Conservation (phyloP, 441 rosid species). For the Lepidium campestre region DNA sequence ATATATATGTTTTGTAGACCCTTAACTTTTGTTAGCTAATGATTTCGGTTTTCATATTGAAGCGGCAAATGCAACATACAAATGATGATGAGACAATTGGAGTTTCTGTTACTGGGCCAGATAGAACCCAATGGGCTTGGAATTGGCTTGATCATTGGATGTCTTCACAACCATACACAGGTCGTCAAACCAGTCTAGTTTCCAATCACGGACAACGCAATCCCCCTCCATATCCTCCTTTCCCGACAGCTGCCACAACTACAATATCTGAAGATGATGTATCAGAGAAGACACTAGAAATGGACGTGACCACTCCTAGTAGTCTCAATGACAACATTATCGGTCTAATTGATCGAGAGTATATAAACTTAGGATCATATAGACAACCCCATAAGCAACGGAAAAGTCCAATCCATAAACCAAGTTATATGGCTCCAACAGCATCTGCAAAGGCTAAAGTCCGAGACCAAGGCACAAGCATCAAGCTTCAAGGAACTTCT, state of each 20-base stretch:
- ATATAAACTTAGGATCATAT: slow-evolving; percentile 29
- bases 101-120: slow-evolving; percentile 31
- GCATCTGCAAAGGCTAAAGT: slow-evolving; percentile 87
- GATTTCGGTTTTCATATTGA: neutral
- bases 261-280: slow-evolving; percentile 50
- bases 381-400: slow-evolving; percentile 33
- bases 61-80: slow-evolving; percentile 36
- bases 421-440: slow-evolving; percentile 88
- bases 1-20: neutral
- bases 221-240: slow-evolving; percentile 43
- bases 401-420: slow-evolving; percentile 32
- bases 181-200: slow-evolving; percentile 30
- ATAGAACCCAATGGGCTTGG: slow-evolving; percentile 72
- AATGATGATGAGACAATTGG: slow-evolving; percentile 29
- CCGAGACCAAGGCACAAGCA: slow-evolving; percentile 35
- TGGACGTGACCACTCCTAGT: slow-evolving; percentile 43
- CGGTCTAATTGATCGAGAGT: slow-evolving; percentile 22
- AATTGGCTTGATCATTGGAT: slow-evolving; percentile 96
- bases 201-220: slow-evolving; percentile 15
- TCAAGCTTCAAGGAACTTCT: slow-evolving; percentile 35
- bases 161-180: slow-evolving; percentile 62
- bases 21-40: neutral
- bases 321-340: slow-evolving; percentile 16
- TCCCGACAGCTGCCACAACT: slow-evolving; percentile 34
- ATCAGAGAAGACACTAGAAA: slow-evolving; percentile 83